Evolutionary conservation across 2,329 filamentous ascomycete species (phyloP).

Genomic region (Penicillium sclerotiorum): DNA sequence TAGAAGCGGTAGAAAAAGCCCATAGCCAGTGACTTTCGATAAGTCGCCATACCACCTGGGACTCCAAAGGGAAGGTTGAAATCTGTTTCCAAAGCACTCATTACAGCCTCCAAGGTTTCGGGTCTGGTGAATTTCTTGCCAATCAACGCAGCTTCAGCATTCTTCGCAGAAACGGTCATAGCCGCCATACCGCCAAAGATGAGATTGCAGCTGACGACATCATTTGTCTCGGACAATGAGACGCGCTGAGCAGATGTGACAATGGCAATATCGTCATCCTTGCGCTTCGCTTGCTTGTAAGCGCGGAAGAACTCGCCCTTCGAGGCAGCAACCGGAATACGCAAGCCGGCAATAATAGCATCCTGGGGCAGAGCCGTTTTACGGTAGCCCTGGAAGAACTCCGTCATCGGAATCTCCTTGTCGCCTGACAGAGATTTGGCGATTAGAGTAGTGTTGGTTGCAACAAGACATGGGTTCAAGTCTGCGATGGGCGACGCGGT

Average conservation of each 20-base stretch:
- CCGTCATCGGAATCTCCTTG: constrained; percentile 83
- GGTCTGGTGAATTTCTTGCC: constrained; percentile 81
- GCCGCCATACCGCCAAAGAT: constrained; percentile 97
- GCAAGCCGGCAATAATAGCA: constrained; percentile 81
- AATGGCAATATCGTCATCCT: constrained; percentile 98
- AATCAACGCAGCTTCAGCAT: constrained; percentile 70
- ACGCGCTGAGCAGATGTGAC: constrained; percentile 85
- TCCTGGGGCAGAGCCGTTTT: constrained; percentile 78
- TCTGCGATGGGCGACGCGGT: constrained; percentile 97
- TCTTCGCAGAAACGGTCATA: constrained; percentile 83
- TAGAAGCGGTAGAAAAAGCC: constrained; percentile 98
- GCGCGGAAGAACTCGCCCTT: constrained; percentile 83
- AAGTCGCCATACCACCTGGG: constrained; percentile 96
- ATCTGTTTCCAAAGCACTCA: constrained; percentile 85
- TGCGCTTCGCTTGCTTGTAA: constrained; percentile 95
- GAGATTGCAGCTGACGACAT: constrained; percentile 74
- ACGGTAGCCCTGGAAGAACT: constrained; percentile 92
- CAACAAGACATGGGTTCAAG: constrained; percentile 90
- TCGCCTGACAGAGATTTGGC: constrained; percentile 75
- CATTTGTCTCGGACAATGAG: constrained; percentile 66
- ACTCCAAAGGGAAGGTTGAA: constrained; percentile 90
- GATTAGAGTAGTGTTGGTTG: constrained; percentile 77
- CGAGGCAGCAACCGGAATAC: constrained; percentile 75
- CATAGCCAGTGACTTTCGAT: constrained; percentile 84
- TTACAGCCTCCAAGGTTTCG: constrained; percentile 82